Evolutionary conservation across 352 stramenopile genomes (phyloP), one percentile per base, ranked within the genome.

Genomic region (Pythium sukuiense): DNA sequence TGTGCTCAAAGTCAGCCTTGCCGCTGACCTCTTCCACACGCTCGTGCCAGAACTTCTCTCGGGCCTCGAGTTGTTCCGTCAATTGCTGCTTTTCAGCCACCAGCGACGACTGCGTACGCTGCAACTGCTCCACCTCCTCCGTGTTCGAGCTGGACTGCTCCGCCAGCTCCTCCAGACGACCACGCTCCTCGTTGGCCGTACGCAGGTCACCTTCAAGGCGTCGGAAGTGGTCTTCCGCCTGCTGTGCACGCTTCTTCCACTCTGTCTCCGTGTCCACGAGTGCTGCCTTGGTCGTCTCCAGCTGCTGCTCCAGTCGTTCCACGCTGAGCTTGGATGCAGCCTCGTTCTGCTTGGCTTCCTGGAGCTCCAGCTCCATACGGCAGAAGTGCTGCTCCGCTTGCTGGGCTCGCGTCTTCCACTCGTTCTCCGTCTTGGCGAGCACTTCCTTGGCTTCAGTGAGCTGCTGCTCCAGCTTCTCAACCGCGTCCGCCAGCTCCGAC

Each of bases 381-480:
- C 35, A 45, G 48, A 69, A 69, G 45, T 69, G 62, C 33, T 69
- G 39, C 43, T 71, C 65, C 0, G 59, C 58, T 65, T 75, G 61
- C 33, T 54, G 16, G 35, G 52, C 62, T 29, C 69, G 62, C 55
- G 33, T 41, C 48, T 70, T 61, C 41, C 61, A 61, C 29, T 55
- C 61, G 2, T 61, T n/a, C 16, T 63, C 32, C n/a, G 63, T 65
- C 35, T 63, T 66, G 6, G 20, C 13, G 6, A 77, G n/a, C 3
- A 32, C 26, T 6, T 62, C 32, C 33, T 63, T 59, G 9, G 53
- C 50, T 20, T 69, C 71, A 20, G 56, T 61, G 13, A 86, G 58
- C 41, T 84, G 63, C 54, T 78, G 61, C 63, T 81, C 52, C 2
- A 91, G 61, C 20, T 29, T 61, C 20, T 63, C 63, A 6, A 89